Evolutionary conservation across 2,329 filamentous ascomycete genomes (phyloP).

Genomic region (Macrophomina pseudophaseolina): DNA sequence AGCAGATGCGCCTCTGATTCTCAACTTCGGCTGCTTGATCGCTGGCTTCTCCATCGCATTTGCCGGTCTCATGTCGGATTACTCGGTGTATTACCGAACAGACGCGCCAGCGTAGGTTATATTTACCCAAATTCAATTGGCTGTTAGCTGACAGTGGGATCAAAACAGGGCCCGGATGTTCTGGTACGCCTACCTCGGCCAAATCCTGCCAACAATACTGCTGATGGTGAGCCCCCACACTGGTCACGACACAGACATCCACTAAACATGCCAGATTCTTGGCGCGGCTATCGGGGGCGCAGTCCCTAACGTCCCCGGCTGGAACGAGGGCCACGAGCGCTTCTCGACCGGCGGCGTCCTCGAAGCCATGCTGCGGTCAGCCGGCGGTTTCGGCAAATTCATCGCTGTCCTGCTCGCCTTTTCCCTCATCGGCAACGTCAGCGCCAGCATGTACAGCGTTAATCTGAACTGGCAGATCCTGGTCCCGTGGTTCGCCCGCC

Average conservation of each 20-base stretch:
- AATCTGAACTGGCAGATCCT: constrained; percentile 70
- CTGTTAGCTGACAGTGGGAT: neutral
- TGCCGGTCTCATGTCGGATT: constrained; percentile 63
- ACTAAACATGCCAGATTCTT: constrained; percentile 39
- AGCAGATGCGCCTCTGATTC: constrained; percentile 51
- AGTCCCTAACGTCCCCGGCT: constrained; percentile 58
- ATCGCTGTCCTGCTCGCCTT: constrained; percentile 62
- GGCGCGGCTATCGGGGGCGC: constrained; percentile 69
- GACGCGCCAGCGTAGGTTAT: constrained; percentile 56
- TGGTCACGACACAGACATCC: neutral
- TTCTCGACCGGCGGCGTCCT: constrained; percentile 65
- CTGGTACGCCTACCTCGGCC: constrained; percentile 62
- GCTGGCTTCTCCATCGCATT: constrained; percentile 69
- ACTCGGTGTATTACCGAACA: constrained; percentile 66
- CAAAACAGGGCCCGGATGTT: constrained; percentile 50
- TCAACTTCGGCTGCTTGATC: constrained; percentile 66
- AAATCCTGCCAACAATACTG: constrained; percentile 60
- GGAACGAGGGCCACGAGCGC: constrained; percentile 46
- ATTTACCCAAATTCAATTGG: constrained; percentile 27
- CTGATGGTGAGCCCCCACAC: constrained; percentile 56
- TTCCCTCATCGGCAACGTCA: constrained; percentile 62
- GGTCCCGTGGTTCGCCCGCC: constrained; percentile 34
- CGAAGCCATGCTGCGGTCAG: constrained; percentile 62
- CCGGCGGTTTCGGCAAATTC: constrained; percentile 67
- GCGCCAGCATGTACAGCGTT: constrained; percentile 66